Evolutionary conservation across 257 asterid species (phyloP).

Genomic region (Linaria vulgaris): DNA sequence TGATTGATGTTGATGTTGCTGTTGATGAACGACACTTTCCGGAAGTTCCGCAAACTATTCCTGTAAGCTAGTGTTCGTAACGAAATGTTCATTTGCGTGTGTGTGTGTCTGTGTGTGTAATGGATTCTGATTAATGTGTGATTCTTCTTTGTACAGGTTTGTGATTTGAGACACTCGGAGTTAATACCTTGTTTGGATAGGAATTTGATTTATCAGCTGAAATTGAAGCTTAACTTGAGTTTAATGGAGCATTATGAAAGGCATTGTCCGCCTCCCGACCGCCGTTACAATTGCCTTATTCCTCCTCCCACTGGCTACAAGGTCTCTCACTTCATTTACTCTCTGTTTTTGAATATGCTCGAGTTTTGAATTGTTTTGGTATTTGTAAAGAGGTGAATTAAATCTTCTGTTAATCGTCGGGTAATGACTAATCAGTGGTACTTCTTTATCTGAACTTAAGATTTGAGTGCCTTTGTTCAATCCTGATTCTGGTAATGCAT

Average conservation of each 20-base stretch:
- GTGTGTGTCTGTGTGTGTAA: too few species aligned
- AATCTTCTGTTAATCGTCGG: conserved; percentile 2
- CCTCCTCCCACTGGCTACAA: conserved; percentile 91
- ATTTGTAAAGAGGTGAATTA: not conserved
- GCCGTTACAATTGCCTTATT: conserved; percentile 85
- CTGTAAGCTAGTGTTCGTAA: conserved; percentile 43
- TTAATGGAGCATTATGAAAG: conserved; percentile 97
- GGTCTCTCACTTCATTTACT: conserved; percentile 46
- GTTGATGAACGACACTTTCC: conserved; percentile 56
- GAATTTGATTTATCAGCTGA: conserved; percentile 62
- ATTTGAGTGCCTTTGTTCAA: not conserved
- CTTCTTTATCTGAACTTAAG: conserved; percentile 12
- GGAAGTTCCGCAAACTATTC: conserved; percentile 58
- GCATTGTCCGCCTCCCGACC: conserved; percentile 83
- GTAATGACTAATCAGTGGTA: conserved; percentile 4
- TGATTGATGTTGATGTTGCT: too few species aligned
- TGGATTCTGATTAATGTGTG: not conserved
- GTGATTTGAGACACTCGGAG: conserved; percentile 82
- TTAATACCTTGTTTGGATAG: conserved; percentile 89
- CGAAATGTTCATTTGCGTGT: not conserved
- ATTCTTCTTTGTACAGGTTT: conserved; percentile 46
- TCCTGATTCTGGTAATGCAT: not conserved
- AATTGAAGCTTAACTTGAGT: conserved; percentile 65
- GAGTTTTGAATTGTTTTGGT: not conserved
- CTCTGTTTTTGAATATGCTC: not conserved